Conservation (phyloP, 2,329 filamentous ascomycete species). For the Penicillium sp. region DNA sequence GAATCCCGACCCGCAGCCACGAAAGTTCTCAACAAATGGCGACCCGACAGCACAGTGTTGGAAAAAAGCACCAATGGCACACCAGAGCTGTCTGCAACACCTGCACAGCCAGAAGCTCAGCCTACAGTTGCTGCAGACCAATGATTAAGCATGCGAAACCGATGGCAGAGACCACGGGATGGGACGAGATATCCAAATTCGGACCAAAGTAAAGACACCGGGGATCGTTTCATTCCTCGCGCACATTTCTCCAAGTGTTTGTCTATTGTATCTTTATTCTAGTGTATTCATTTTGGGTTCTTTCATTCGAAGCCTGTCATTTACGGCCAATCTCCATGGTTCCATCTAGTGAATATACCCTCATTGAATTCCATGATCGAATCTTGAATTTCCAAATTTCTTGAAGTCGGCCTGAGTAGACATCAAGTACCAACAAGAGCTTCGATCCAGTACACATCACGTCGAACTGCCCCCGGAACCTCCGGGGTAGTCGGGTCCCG, state of each 20-base stretch:
- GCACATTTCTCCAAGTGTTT: not conserved
- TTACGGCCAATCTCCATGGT: not conserved
- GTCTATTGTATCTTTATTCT: not conserved
- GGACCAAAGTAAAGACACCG: not conserved
- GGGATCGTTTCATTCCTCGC: not conserved
- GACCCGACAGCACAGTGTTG: slow-evolving; percentile 47
- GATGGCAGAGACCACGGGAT: not conserved
- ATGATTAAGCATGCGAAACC: not conserved
- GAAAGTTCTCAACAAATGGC: slow-evolving; percentile 59
- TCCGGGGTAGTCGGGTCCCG: no score
- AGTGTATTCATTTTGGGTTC: not conserved
- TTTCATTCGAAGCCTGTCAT: not conserved
- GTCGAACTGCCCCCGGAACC: no score
- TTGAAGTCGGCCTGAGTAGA: no score
- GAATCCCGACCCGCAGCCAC: slow-evolving; percentile 51
- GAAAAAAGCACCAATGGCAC: slow-evolving; percentile 14
- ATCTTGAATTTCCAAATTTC: no score
- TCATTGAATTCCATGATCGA: no score
- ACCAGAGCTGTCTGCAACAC: slow-evolving; percentile 9
- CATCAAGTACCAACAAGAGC: no score
- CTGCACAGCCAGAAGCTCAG: slow-evolving; percentile 11
- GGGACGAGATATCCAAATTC: not conserved
- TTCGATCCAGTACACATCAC: no score
- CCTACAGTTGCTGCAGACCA: slow-evolving; percentile 3
- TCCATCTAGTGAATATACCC: no score